These are phyloP conservation scores for Alternaria triticimaculans DNA, from an alignment of 2,329 filamentous ascomycete species.

Conservation along the genomic window DNA sequence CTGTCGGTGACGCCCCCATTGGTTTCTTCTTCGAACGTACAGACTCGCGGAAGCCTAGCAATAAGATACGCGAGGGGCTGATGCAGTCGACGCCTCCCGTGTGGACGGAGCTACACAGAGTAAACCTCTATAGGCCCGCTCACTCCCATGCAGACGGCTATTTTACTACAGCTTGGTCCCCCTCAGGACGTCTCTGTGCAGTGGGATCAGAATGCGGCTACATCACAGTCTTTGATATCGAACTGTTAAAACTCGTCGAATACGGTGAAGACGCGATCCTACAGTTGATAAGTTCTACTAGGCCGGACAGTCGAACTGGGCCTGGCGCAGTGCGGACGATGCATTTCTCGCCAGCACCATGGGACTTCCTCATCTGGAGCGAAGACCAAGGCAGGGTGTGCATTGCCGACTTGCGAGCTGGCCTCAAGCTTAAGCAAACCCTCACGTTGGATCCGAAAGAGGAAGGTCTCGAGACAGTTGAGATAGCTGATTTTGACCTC, in stretches of 20 bases:
- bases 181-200: constrained; percentile 73
- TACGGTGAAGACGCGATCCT: constrained; percentile 69
- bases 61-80: constrained; percentile 30
- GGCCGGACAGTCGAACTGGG: constrained; percentile 66
- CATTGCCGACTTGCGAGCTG: constrained; percentile 73
- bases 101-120: constrained; percentile 52
- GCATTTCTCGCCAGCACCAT: constrained; percentile 88
- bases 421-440: constrained; percentile 72
- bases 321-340: constrained; percentile 86
- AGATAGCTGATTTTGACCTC: constrained; percentile 59
- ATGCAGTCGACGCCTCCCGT: constrained; percentile 34
- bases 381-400: constrained; percentile 83
- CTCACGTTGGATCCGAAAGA: constrained; percentile 67
- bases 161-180: constrained; percentile 80
- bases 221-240: constrained; percentile 75
- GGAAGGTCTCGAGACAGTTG: constrained; percentile 63
- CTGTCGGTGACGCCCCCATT: constrained; percentile 85
- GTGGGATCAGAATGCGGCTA: constrained; percentile 81
- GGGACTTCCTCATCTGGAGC: constrained; percentile 91
- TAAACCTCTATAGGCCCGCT: constrained; percentile 51
- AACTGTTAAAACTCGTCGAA: constrained; percentile 50
- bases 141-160: constrained; percentile 60
- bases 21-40: constrained; percentile 79
- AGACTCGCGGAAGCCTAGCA: constrained; percentile 37
- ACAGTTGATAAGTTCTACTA: constrained; percentile 77